Conservation (phyloP, 2,329 filamentous ascomycete species). For the Trichophyton benhamiae region DNA sequence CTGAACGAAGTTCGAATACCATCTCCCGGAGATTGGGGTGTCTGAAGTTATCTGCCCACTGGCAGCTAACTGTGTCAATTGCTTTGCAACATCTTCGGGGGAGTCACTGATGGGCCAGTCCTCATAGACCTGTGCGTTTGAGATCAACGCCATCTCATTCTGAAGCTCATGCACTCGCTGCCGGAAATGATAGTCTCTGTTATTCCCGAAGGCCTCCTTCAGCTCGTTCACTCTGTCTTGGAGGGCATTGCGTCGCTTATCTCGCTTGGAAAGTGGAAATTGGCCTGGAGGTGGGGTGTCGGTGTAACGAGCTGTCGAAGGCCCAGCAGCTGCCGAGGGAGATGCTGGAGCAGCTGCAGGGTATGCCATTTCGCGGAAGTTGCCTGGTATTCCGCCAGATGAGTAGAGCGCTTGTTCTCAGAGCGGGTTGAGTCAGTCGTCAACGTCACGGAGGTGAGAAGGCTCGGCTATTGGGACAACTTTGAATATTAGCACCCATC, state of each 20-base stretch:
- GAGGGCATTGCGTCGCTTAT: slow-evolving; percentile 75
- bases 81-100: slow-evolving; percentile 53
- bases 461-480: not conserved
- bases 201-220: slow-evolving; percentile 63
- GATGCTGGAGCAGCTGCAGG: slow-evolving; percentile 9
- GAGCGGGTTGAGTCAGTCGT: too few relatives aligned
- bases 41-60: slow-evolving; percentile 57
- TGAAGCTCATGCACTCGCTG: slow-evolving; percentile 87
- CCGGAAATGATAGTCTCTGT: slow-evolving; percentile 72
- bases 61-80: slow-evolving; percentile 45
- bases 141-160: slow-evolving; percentile 74
- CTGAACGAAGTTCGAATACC: slow-evolving; percentile 73
- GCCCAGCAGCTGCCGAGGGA: slow-evolving; percentile 6
- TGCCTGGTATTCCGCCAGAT: not conserved
- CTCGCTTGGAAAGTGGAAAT: slow-evolving; percentile 60
- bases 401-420: not conserved
- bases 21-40: slow-evolving; percentile 57
- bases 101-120: slow-evolving; percentile 54
- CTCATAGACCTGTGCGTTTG: slow-evolving; percentile 70
- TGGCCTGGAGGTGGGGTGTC: slow-evolving; percentile 19
- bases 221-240: slow-evolving; percentile 66
- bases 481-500: not conserved
- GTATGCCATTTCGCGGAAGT: slow-evolving; percentile 6
- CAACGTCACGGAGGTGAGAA: not conserved
- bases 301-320: slow-evolving; percentile 5